A percentile compares a stretch with the other conserved stretches of the same genome.
Conservation (phyloP, 345 rosid genomes). For the Geranium rotundifolium region DNA sequence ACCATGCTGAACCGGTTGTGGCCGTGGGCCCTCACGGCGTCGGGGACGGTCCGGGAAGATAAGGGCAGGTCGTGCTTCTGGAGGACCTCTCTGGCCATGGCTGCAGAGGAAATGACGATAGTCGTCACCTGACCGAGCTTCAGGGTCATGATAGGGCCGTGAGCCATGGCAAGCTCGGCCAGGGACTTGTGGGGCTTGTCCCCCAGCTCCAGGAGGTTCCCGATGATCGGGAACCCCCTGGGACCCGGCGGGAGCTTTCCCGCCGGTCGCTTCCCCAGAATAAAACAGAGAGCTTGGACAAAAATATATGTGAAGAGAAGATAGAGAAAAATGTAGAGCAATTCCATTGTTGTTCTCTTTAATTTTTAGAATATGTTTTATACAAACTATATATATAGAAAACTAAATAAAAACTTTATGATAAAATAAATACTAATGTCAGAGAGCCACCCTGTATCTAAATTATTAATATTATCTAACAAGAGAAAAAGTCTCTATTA, state of each 20-base stretch:
- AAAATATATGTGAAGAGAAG: no score
- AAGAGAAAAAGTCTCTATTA: no score
- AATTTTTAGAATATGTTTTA: no score
- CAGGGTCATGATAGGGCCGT: constrained; percentile 34
- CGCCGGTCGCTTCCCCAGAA: no score
- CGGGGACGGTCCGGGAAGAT: constrained; percentile 16
- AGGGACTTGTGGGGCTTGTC: constrained; percentile 24
- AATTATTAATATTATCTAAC: no score
- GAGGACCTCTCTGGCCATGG: constrained; percentile 30
- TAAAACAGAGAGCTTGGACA: no score
- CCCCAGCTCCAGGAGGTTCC: constrained; percentile 33
- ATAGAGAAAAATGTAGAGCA: no score
- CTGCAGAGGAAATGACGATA: constrained; percentile 27
- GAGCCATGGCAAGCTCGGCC: constrained; percentile 20
- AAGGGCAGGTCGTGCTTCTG: constrained; percentile 28
- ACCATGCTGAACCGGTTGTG: constrained; percentile 18
- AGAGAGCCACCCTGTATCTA: no score
- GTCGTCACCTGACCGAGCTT: constrained; percentile 27
- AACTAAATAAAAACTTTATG: no score
- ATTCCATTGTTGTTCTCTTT: no score
- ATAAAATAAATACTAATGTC: no score
- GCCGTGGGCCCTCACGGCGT: constrained; percentile 17
- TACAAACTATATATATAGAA: no score
- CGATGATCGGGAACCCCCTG: constrained; percentile 21
- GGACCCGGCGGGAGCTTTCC: constrained; percentile 26